Base-by-base conservation (phyloP, 2,329 filamentous ascomycete species). In the Aspergillus sp. region DNA sequence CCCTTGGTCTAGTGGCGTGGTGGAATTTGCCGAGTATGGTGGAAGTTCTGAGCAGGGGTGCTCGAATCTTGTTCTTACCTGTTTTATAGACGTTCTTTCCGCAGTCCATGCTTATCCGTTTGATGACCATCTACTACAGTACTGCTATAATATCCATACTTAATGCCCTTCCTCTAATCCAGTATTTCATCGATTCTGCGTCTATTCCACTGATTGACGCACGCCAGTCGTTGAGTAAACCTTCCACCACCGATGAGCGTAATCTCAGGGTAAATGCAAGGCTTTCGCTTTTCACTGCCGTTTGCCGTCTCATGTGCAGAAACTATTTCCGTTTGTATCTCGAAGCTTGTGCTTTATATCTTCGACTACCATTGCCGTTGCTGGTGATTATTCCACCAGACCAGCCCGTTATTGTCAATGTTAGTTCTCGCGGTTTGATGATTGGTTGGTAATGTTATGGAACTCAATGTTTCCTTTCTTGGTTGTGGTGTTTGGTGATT, bases 31-130 rank as follows among this genome's bases (percentile, higher is more conserved):
- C 17, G 41, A 35, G 39, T 19, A n/a, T 49, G 43, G 49, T 35
- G 37, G 35, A 27, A 45, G 21, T 35, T 66, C 63, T 66, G 58
- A 61, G 59, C 65, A 65, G 57, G 21, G 55, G 33, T 52, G 33
- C 27, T 55, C 37, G 33, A 39, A 61, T 50, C 54, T 54, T 52
- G 45, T 61, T 52, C 56, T 59, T 59, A 55, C 39, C 53, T 61
- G 59, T 66, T 62, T 51, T 58, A 64, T 67, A 68, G 64, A 68
- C 64, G 56, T 64, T 68, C 64, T 61, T 67, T 66, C 65, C 55
- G 44, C 50, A 46, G 44, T 51, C 57, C 51, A 55, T 56, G 52
- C 54, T 58, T 57, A 55, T 55, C 45, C 62, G 53, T 58, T 58
- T 57, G 37, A 62, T 59, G 55, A 59, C 47, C 57, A 15, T 37